A percentile compares a stretch with the other conserved stretches of the same genome.
These are phyloP conservation scores for Phoma sp. DNA, from an alignment of 2,329 filamentous ascomycete species.

Conservation along the genomic window DNA sequence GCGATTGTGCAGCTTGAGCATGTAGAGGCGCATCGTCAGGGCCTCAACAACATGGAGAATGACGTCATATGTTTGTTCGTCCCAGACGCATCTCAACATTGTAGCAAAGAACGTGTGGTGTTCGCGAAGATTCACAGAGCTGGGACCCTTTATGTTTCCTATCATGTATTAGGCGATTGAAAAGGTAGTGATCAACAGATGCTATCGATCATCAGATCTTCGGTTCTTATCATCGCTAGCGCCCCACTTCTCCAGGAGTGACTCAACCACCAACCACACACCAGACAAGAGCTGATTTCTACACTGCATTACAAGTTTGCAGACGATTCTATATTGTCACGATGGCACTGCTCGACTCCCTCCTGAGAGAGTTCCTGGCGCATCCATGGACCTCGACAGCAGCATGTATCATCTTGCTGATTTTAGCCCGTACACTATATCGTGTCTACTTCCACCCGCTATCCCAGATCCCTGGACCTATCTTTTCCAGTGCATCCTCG, in stretches of 20 bases:
- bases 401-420: conserved; percentile 10
- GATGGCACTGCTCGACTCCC: background rate
- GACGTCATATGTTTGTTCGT: no score
- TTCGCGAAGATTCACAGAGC: no score
- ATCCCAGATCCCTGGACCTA: conserved; percentile 31
- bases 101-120: no score
- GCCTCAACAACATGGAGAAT: no score
- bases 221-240: background rate
- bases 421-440: conserved; percentile 24
- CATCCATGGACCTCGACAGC: background rate
- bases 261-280: conserved; percentile 2
- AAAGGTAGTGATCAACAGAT: no score
- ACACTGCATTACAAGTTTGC: background rate
- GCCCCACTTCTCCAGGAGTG: conserved; percentile 6
- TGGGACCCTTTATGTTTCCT: no score
- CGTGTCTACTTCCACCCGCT: conserved; percentile 34
- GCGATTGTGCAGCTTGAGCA: no score
- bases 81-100: no score
- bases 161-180: no score
- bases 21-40: no score
- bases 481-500: conserved; percentile 28
- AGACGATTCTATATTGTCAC: background rate
- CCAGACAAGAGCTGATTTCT: background rate
- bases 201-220: background rate
- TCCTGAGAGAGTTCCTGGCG: background rate